phyloP scores from a whole-genome alignment of 148 eudicot species.

The Camellia japonica region DNA sequence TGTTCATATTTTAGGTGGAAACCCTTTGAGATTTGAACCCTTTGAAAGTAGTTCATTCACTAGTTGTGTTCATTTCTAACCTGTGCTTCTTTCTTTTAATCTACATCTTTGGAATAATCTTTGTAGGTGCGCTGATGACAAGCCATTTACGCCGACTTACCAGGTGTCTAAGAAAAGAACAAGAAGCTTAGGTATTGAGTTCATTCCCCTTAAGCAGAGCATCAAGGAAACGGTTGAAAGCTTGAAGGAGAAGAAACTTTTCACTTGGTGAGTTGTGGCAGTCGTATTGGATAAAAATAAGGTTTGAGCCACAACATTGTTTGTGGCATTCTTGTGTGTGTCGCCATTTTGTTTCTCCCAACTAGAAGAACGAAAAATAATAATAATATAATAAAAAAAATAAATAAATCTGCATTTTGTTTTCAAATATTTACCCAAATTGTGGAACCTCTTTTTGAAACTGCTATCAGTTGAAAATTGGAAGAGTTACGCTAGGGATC shows the following conservation, averaged over 20 bases:
- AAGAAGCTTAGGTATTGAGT: constrained; percentile 53
- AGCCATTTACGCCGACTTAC: constrained; percentile 32
- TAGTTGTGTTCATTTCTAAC: not conserved
- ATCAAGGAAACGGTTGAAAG: constrained; percentile 64
- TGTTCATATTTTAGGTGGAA: too few relatives aligned
- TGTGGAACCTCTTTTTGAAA: not conserved
- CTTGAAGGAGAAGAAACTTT: constrained; percentile 58
- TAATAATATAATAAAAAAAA: too few relatives aligned
- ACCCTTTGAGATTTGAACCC: too few relatives aligned
- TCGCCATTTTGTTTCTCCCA: too few relatives aligned
- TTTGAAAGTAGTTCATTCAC: not conserved
- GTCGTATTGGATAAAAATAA: too few relatives aligned
- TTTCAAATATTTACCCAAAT: too few relatives aligned
- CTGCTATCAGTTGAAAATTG: not conserved
- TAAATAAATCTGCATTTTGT: too few relatives aligned
- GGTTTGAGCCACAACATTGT: too few relatives aligned
- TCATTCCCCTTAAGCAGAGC: constrained; percentile 41
- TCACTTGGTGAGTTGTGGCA: not conserved
- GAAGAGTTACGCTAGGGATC: too few relatives aligned
- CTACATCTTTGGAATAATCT: not conserved
- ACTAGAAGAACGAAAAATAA: too few relatives aligned
- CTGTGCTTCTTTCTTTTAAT: not conserved
- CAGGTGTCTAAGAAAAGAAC: constrained; percentile 52
- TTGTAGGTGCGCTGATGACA: constrained; percentile 62
- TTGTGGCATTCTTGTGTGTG: too few relatives aligned